Evolutionary conservation across 2,329 filamentous ascomycete genomes (phyloP), one percentile per base, ranked within the genome.

Genomic region (Phaeosphaeriaceae sp.): DNA sequence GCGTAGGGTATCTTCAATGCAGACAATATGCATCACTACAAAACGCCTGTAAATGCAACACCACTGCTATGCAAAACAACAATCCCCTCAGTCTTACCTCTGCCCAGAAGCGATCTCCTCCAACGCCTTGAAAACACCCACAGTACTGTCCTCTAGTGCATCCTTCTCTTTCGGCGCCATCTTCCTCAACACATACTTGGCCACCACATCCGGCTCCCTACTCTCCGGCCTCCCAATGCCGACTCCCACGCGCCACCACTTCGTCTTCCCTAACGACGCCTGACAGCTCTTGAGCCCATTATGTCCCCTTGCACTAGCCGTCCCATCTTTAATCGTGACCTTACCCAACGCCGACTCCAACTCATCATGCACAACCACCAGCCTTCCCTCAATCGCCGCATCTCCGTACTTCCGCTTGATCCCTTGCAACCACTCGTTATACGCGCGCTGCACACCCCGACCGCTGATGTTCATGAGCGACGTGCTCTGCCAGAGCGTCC

Each of bases 351-450:
- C 80, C 44, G 86, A 83, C 70, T 97, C 93, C 33, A 98, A 79
- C 75, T 98, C 94, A 75, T 98, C 94, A 75, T 98, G 93, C 20
- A 98, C 81, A 13, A 98, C 81, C 0, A 98, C 87, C 17, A 99
- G 77, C 2, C 82, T 79, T 2, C 82, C 79, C 19, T 75, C 73
- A 20, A 66, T 36, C n/a, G 51, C 62, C 6, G 63, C 51, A 20
- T 47, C 52, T 10, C 65, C 61, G 1, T 48, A 41, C 1, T 53
- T 51, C 44, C 51, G 54, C 11, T 58, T 42, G 17, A 69, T 6
- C 17, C 60, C 56, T 1, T 57, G 56, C 40, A 52, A 67, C 78
- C 58, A 88, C n/a, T 86, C 80, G 42, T 82, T 83, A 82, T 90
- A 93, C 1, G 89, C 88, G 2, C 82, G 82, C 3, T 85, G 81